Conservation (phyloP, 441 rosid species). For the Metrosideros polymorpha region DNA sequence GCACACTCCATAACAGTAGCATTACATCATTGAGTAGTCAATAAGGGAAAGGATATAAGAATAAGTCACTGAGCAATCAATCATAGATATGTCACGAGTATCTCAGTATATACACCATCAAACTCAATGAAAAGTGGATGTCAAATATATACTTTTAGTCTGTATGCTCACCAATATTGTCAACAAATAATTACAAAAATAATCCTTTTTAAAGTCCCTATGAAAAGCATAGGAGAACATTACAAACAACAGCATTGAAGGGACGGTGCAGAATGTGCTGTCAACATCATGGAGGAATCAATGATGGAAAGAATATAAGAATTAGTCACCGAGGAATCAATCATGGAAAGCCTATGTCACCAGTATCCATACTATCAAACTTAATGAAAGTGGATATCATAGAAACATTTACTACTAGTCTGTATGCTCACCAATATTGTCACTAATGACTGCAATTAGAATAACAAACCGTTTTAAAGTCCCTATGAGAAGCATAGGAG, state of each 20-base stretch:
- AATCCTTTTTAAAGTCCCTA: not conserved
- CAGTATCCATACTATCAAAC: not conserved
- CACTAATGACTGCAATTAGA: not conserved
- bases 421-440: not conserved
- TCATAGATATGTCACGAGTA: not conserved
- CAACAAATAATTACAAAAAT: not conserved
- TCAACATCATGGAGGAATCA: not conserved
- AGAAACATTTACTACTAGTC: not conserved
- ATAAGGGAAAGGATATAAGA: not conserved
- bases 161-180: not conserved
- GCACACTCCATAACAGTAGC: not conserved
- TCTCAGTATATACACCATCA: not conserved
- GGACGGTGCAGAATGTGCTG: not conserved
- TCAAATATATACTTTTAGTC: not conserved
- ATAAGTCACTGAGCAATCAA: not conserved
- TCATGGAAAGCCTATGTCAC: not conserved
- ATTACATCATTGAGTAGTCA: not conserved
- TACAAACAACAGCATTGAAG: not conserved
- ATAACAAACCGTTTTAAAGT: not conserved
- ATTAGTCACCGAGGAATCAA: not conserved
- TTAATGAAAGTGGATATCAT: not conserved
- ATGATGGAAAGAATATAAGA: not conserved
- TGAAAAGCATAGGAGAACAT: not conserved
- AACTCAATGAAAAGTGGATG: not conserved
- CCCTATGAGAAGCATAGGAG: not conserved